phyloP scores from a whole-genome alignment of 768 basidiomycete genomes.

The Xanthoconium stramineum region DNA sequence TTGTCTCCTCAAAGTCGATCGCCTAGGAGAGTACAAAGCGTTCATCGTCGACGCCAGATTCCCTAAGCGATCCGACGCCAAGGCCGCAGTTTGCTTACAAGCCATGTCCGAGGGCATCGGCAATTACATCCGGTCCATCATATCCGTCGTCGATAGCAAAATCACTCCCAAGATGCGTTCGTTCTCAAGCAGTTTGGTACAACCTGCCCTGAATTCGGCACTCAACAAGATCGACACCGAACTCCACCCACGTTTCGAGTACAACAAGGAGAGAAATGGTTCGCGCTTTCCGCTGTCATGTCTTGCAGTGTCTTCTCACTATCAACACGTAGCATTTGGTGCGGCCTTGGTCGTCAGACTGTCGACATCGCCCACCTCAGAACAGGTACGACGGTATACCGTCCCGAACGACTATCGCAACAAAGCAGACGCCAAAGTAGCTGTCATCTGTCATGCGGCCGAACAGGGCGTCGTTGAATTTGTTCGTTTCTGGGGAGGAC shows the following conservation, averaged over 20 bases:
- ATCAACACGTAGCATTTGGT: conserved; percentile 46
- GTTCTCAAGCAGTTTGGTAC: conserved; percentile 43
- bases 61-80: conserved; percentile 60
- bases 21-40: conserved; percentile 48
- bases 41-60: conserved; percentile 67
- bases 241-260: conserved; percentile 40
- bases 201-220: conserved; percentile 45
- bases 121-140: conserved; percentile 48
- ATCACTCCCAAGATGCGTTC: conserved; percentile 45
- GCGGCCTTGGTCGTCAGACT: conserved; percentile 47
- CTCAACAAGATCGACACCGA: conserved; percentile 40
- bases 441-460: conserved; percentile 50
- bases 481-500: conserved; percentile 49
- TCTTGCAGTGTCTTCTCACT: not conserved
- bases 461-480: conserved; percentile 58
- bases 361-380: conserved; percentile 28
- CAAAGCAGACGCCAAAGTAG: conserved; percentile 61
- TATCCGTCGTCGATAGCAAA: conserved; percentile 41
- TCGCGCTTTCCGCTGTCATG: conserved; percentile 4
- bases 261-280: conserved; percentile 52
- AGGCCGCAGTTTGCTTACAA: conserved; percentile 60
- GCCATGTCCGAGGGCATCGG: conserved; percentile 65
- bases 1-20: conserved; percentile 57
- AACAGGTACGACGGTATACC: conserved; percentile 42
- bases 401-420: conserved; percentile 50